Evolutionary conservation across 179 eudicot genomes (phyloP).

Genomic region (Pouteria campechiana): DNA sequence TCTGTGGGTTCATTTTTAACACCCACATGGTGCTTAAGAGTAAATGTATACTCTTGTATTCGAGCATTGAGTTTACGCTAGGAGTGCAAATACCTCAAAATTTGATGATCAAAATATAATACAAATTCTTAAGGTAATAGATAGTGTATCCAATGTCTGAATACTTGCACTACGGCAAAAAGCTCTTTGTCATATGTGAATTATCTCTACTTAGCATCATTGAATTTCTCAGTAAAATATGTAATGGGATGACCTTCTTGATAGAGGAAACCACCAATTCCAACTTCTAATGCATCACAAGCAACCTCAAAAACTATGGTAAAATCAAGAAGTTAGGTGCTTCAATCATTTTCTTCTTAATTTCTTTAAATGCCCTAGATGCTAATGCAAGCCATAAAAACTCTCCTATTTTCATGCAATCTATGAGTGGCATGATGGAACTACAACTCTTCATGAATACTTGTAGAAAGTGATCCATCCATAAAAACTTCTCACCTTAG

Average conservation of each 20-base stretch:
- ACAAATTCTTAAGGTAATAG: neutral
- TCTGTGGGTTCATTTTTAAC: neutral
- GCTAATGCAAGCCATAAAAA: neutral
- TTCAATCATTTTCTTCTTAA: neutral
- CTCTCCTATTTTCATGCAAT: neutral
- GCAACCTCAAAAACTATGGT: neutral
- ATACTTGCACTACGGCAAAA: neutral
- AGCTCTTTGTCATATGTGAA: neutral
- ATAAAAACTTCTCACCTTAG: too few relatives aligned
- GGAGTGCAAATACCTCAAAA: neutral
- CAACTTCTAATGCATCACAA: too few relatives aligned
- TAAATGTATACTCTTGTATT: neutral
- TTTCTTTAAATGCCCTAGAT: neutral
- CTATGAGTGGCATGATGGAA: too few relatives aligned
- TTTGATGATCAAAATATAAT: neutral
- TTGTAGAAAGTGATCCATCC: too few relatives aligned
- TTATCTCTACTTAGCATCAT: neutral
- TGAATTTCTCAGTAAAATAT: too few relatives aligned
- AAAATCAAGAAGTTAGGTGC: neutral
- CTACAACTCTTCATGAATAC: too few relatives aligned
- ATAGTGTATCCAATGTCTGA: neutral
- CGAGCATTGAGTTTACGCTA: neutral
- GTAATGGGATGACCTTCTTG: neutral
- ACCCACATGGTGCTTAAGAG: neutral
- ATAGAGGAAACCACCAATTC: neutral